Base-by-base conservation (phyloP, 768 basidiomycete species). In the Termitomyces bulborhizus region DNA sequence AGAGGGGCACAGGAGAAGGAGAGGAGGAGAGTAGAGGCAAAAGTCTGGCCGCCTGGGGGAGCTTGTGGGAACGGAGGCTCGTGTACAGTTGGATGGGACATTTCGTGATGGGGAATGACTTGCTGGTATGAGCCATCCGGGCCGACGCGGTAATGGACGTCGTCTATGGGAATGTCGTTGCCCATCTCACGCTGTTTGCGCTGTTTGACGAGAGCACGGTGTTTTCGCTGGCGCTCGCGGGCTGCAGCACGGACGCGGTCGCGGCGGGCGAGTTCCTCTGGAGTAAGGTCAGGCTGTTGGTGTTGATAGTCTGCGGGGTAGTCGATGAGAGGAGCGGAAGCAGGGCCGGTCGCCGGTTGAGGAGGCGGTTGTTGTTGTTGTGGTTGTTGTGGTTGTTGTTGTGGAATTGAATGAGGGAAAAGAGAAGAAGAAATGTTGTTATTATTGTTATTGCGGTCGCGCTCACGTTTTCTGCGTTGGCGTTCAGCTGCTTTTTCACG, bases 401-500 rank as follows among this genome's bases (percentile, higher is more conserved):
- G 34, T 13, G 12, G 36, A 15, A n/a, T n/a, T n/a, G n/a, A n/a
- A n/a, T 3, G 18, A 27, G 71, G 60, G 63, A 3, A 50, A 59
- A 36, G 57, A 45, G 36, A 43, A 62, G 65, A 50, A 34, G 65
- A 50, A 34, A 4, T 29, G 29, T 29, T 29, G 29, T 4, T 4
- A 29, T 29, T 29, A 56, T 66, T 68, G 58, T 69, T 71, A n/a
- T n/a, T n/a, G 43, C 78, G 71, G 65, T 82, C 80, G 53, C 88
- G 80, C 71, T 90, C 90, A 48, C 90, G 84, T 68, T 93, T 93
- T 58, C 88, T 69, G 46, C 90, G 81, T 68, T 93, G 90, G 57
- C 90, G 77, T 68, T 92, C 90, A 41, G 91, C 88, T 1, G 90
- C 90, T 68, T 92, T 91, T 77, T 90, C 88, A 62, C 90, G 81